Base-by-base conservation (phyloP, 305 asterid species). In the Fraxinus platypoda region DNA sequence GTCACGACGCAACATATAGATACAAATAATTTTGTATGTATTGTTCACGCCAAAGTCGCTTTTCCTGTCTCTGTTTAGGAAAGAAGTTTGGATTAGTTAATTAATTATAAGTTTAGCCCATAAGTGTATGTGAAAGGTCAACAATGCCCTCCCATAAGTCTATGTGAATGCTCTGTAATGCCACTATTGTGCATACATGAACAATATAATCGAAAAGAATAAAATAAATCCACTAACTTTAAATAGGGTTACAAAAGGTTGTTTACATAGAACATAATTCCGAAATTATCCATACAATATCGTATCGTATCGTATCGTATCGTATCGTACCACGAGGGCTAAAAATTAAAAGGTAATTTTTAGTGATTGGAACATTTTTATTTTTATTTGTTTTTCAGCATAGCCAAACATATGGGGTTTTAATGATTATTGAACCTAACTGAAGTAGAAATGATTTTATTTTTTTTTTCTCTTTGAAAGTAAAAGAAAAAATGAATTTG, bases 1-100 rank as follows among this genome's bases (percentile, higher is more conserved):
- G 80, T 78, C 78, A 80, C 81, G 78, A 81, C 87, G 75, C 75
- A 64, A 11, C 26, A 78, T 59, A 71, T 46, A 78, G 31, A 82
- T 75, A 82, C 80, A 78, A 64, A 31, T 68, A 76, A 28, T 54
- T 81, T 38, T 78, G 31, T 57, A 74, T 83, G 30, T 78, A 82
- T 68, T 59, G 80, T 82, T 85, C 86, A 88, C 87, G 91, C 90
- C 83, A 84, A 86, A 23, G 91, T 86, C 89, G 80, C 87, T 80
- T 34, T 80, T 76, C 33, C 23, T 84, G 87, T 87, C 93, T 88
- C 89, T 85, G 88, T 90, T 86, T 78, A 82, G 87, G 90, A 74
- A 81, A 75, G 77, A 43, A 19, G 59, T 33, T 66, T 23, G 12
- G 74, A 68, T 77, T 66, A 68, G 75, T 80, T 82, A 46, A 49